Evolutionary conservation across 108 stramenopile species (phyloP).

Genomic region (Pseudonitzschia delicatissima): DNA sequence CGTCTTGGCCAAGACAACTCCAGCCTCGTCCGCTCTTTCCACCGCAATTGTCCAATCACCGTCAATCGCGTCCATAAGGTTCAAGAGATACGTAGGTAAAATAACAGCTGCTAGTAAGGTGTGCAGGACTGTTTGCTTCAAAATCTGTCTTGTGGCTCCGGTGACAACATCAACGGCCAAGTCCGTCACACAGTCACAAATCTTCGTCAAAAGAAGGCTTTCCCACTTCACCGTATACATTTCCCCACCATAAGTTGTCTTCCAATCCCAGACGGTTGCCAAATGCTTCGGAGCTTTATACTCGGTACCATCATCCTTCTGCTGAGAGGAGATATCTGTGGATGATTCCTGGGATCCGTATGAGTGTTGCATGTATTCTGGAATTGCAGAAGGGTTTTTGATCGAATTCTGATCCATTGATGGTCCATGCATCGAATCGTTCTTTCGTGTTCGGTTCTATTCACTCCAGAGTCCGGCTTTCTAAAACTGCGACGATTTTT

Average conservation of each 20-base stretch:
- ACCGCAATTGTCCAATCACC: constrained; percentile 89
- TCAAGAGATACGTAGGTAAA: constrained; percentile 68
- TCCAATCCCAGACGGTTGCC: constrained; percentile 76
- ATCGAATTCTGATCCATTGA: background rate
- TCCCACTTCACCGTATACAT: constrained; percentile 83
- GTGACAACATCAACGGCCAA: constrained; percentile 73
- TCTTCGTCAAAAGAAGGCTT: constrained; percentile 63
- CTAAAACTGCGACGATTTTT: constrained; percentile 17
- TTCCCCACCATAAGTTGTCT: constrained; percentile 73
- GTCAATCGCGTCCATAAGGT: constrained; percentile 84
- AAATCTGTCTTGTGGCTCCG: constrained; percentile 63
- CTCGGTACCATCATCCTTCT: constrained; percentile 17
- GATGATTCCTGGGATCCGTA: constrained; percentile 6
- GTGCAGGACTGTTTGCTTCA: constrained; percentile 76
- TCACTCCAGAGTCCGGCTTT: background rate
- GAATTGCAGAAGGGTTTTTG: background rate
- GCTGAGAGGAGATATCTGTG: constrained; percentile 1
- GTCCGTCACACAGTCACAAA: constrained; percentile 75
- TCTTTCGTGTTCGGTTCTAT: background rate
- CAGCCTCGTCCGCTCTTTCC: constrained; percentile 88
- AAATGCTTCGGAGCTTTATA: constrained; percentile 59
- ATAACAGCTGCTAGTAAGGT: constrained; percentile 77
- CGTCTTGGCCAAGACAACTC: constrained; percentile 85
- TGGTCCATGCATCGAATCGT: constrained; percentile 15
- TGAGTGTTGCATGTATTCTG: constrained; percentile 16